A percentile compares a stretch with the other conserved stretches of the same genome.
Evolutionary conservation across 2,329 filamentous ascomycete genomes (phyloP).

Genomic region (Calonectria ilicicola): DNA sequence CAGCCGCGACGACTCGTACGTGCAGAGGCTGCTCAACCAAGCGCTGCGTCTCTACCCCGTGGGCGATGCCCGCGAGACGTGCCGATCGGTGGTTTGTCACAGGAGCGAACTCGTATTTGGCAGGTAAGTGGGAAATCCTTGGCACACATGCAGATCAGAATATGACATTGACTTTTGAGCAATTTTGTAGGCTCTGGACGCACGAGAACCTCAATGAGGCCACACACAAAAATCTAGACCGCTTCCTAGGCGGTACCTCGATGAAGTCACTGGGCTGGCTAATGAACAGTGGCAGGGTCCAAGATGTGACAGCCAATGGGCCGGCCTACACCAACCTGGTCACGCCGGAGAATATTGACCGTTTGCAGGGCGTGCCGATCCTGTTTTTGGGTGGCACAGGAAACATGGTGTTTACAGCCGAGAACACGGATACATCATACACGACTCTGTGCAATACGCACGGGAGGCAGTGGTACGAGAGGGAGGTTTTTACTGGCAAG

Average conservation of each 20-base stretch:
- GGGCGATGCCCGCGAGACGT: slow-evolving; percentile 63
- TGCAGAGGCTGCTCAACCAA: slow-evolving; percentile 67
- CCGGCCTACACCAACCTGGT: slow-evolving; percentile 61
- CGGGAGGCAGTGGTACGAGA: slow-evolving; percentile 39
- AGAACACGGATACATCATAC: slow-evolving; percentile 41
- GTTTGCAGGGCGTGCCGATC: slow-evolving; percentile 66
- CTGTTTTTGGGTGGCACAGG: slow-evolving; percentile 45
- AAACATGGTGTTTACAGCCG: slow-evolving; percentile 36
- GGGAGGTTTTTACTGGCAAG: slow-evolving; percentile 37
- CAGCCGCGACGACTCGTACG: slow-evolving; percentile 44
- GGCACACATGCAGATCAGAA: not conserved
- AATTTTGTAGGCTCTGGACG: slow-evolving; percentile 59
- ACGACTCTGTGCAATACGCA: slow-evolving; percentile 36
- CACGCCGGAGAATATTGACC: slow-evolving; percentile 60
- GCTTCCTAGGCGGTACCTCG: slow-evolving; percentile 69
- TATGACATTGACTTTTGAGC: not conserved
- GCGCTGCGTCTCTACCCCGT: slow-evolving; percentile 69
- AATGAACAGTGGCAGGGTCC: slow-evolving; percentile 65
- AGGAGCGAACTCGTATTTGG: slow-evolving; percentile 71
- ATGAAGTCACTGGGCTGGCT: slow-evolving; percentile 69
- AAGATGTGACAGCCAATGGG: slow-evolving; percentile 64
- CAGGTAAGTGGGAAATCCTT: slow-evolving; percentile 46
- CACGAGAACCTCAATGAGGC: slow-evolving; percentile 74
- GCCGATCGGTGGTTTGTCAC: slow-evolving; percentile 72
- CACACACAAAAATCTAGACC: slow-evolving; percentile 71